Evolutionary conservation across 2,329 filamentous ascomycete genomes (phyloP).

Genomic region (Fusarium sacchari): DNA sequence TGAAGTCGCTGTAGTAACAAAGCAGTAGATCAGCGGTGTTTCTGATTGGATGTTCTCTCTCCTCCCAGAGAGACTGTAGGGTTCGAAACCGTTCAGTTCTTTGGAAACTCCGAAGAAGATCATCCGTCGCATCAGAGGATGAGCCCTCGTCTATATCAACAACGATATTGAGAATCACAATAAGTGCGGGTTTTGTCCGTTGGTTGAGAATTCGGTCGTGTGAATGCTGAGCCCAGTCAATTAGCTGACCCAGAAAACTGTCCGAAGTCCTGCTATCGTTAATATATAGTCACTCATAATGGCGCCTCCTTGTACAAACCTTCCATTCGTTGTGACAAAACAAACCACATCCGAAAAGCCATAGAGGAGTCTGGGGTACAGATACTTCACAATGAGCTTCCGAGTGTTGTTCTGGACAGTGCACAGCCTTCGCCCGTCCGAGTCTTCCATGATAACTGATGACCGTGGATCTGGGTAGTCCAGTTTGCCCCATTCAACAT

Average conservation of each 20-base stretch:
- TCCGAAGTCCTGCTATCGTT: fast-evolving
- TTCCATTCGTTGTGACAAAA: conserved; percentile 21
- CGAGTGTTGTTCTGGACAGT: neutral
- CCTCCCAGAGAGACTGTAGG: neutral
- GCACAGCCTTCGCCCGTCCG: neutral
- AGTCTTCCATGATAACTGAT: neutral
- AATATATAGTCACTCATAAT: fast-evolving
- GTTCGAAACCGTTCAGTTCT: neutral
- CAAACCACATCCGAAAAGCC: conserved; percentile 20
- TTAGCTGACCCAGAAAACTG: neutral
- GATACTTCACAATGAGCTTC: neutral
- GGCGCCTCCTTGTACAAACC: neutral
- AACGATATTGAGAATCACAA: conserved; percentile 24
- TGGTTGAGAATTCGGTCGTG: conserved; percentile 21
- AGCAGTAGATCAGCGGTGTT: neutral
- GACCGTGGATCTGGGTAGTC: neutral
- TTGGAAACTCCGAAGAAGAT: neutral
- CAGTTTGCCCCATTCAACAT: neutral
- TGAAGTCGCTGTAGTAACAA: conserved; percentile 23
- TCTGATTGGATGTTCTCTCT: neutral
- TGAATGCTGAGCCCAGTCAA: conserved; percentile 23
- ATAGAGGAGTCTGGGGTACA: conserved; percentile 25
- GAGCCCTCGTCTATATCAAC: neutral
- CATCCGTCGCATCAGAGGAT: neutral
- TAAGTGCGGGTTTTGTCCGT: conserved; percentile 1